A percentile compares a stretch with the other conserved stretches of the same genome.
Conservation (phyloP, 2,329 filamentous ascomycete species). For the Fusarium sp. region DNA sequence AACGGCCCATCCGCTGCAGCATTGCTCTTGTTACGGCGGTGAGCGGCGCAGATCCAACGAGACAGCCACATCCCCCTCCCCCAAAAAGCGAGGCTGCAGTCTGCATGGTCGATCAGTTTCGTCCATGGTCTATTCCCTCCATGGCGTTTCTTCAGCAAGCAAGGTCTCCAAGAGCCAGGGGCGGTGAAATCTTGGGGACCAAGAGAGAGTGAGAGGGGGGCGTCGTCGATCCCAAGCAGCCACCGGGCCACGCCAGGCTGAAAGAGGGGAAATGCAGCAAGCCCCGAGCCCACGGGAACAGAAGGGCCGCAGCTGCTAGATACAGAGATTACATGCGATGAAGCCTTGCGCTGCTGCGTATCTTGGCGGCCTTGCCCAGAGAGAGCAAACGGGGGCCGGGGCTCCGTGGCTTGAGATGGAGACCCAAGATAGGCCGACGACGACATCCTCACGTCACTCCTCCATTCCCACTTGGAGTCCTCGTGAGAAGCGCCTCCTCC, state of each 20-base stretch:
- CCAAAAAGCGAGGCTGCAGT: conserved; percentile 30
- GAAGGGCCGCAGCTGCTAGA: neutral
- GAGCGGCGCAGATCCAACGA: conserved; percentile 18
- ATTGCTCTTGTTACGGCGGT: conserved; percentile 23
- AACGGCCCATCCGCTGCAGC: conserved; percentile 18
- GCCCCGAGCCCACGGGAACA: neutral
- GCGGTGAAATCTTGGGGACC: conserved; percentile 23
- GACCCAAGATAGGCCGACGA: neutral
- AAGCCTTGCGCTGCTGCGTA: neutral
- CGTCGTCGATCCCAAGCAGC: neutral
- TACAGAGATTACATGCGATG: neutral
- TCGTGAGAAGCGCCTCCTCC: conserved; percentile 4
- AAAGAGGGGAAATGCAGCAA: neutral
- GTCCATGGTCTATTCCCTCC: neutral
- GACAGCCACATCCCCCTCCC: conserved; percentile 16
- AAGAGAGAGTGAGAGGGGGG: neutral
- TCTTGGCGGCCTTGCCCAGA: neutral
- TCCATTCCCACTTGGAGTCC: conserved; percentile 2
- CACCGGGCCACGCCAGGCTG: neutral
- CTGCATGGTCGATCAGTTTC: conserved; percentile 23
- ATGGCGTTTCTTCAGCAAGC: conserved; percentile 10
- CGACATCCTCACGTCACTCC: conserved; percentile 7
- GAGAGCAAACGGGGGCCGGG: neutral
- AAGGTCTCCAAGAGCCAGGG: conserved; percentile 1
- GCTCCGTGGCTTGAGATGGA: neutral